A percentile compares a stretch with the other conserved stretches of the same genome.
These are phyloP conservation scores for Tetrapisispora taiwanensis DNA, from an alignment of 805 yeast species.

Conservation along the genomic window DNA sequence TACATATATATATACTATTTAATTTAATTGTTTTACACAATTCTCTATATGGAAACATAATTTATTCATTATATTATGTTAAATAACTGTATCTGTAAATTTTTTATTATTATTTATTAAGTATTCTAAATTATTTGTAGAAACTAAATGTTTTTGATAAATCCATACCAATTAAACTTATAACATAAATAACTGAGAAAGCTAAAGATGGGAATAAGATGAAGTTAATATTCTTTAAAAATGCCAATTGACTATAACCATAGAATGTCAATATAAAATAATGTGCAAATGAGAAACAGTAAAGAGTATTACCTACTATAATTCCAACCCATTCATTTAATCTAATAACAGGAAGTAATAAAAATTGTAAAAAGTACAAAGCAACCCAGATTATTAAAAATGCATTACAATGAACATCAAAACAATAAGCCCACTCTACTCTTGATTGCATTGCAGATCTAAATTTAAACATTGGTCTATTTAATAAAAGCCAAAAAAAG, in stretches of 20 bases:
- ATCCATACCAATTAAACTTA: slow-evolving; percentile 59
- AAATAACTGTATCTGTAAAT: neutral
- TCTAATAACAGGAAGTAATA: slow-evolving; percentile 61
- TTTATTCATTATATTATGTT: neutral
- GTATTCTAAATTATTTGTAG: slow-evolving; percentile 7
- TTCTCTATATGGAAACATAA: too few species aligned
- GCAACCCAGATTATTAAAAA: slow-evolving; percentile 70
- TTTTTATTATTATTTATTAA: neutral
- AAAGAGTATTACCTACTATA: slow-evolving; percentile 68
- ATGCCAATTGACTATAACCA: slow-evolving; percentile 76
- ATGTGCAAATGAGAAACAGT: slow-evolving; percentile 62
- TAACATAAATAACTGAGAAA: slow-evolving; percentile 46
- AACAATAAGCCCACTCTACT: slow-evolving; percentile 87
- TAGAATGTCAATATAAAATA: slow-evolving; percentile 75
- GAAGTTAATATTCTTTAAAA: slow-evolving; percentile 50
- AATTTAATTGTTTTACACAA: too few species aligned
- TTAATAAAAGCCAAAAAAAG: slow-evolving; percentile 60
- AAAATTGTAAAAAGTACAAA: slow-evolving; percentile 63
- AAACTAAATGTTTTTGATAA: slow-evolving; percentile 44
- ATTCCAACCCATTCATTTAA: slow-evolving; percentile 56
- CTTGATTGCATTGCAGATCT: slow-evolving; percentile 9
- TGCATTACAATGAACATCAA: slow-evolving; percentile 90
- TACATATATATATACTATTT: too few species aligned
- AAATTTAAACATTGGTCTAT: slow-evolving; percentile 46
- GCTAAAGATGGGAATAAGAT: slow-evolving; percentile 55